phyloP scores from a whole-genome alignment of 2,329 filamentous ascomycete genomes.

The Trichoderma citrinoviride region DNA sequence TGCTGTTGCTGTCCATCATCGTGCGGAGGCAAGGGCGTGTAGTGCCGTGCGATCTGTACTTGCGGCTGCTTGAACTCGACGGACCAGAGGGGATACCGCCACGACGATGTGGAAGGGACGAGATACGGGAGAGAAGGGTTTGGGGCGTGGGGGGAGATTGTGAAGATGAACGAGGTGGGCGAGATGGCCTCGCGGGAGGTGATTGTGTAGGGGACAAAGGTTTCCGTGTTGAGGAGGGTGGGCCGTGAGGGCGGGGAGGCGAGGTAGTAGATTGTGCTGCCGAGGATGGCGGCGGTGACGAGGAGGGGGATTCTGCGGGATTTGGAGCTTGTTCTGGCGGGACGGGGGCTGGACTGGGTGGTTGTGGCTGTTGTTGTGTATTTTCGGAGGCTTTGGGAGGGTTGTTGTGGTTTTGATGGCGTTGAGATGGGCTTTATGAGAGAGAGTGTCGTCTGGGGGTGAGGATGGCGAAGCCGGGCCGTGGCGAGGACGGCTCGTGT shows the following conservation, averaged over 20 bases:
- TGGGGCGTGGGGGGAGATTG: constrained; percentile 47
- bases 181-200: constrained; percentile 61
- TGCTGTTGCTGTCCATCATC: constrained; percentile 10
- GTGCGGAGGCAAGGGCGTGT: constrained; percentile 75
- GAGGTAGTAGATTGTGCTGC: constrained; percentile 30
- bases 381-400: not conserved
- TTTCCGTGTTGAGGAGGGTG: constrained; percentile 52
- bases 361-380: constrained; percentile 6
- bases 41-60: constrained; percentile 85
- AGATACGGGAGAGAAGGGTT: constrained; percentile 33
- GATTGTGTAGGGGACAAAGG: constrained; percentile 66
- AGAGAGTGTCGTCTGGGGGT: not conserved
- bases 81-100: constrained; percentile 68
- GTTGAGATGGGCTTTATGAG: not conserved
- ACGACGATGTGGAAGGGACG: constrained; percentile 27
- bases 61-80: constrained; percentile 94
- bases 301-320: constrained; percentile 29
- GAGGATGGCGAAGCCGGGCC: not conserved
- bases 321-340: constrained; percentile 14
- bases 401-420: not conserved
- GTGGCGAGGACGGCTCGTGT: not conserved
- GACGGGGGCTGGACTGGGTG: not conserved
- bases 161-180: constrained; percentile 66
- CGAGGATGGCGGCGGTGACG: constrained; percentile 27
- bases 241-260: constrained; percentile 27